Percentiles rank a stretch among this genome's conserved stretches.
Evolutionary conservation across 305 asterid species (phyloP).

Genomic region (Nicotiana rustica): DNA sequence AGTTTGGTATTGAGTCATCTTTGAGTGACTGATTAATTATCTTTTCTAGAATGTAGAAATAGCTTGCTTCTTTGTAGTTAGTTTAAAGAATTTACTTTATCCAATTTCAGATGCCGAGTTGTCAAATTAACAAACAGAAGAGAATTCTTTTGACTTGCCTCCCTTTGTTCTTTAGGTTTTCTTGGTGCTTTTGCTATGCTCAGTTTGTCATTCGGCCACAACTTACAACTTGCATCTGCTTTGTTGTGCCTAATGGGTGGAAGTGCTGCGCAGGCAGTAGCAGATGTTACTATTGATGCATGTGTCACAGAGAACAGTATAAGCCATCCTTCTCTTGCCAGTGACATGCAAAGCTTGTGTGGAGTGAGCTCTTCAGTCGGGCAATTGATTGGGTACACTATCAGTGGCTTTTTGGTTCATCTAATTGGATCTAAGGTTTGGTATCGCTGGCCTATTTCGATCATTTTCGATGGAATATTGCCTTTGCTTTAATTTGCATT

Average conservation of each 20-base stretch:
- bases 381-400: conserved; percentile 55
- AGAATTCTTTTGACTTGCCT: conserved; percentile 34
- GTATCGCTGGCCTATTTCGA: background rate
- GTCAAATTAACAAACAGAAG: background rate
- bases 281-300: conserved; percentile 75
- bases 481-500: background rate
- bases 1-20: background rate
- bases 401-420: conserved; percentile 69
- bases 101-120: conserved; percentile 1
- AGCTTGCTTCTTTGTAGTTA: background rate
- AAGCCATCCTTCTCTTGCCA: conserved; percentile 67
- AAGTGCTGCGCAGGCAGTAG: conserved; percentile 69
- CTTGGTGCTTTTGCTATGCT: conserved; percentile 62
- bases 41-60: too few species aligned
- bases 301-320: conserved; percentile 74
- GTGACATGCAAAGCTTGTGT: conserved; percentile 75
- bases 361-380: conserved; percentile 68
- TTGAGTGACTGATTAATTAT: background rate
- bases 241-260: conserved; percentile 57
- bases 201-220: conserved; percentile 52
- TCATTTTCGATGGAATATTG: background rate
- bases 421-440: conserved; percentile 64
- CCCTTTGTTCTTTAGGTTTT: conserved; percentile 50
- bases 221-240: conserved; percentile 57
- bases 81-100: conserved; percentile 9